Base-by-base conservation (phyloP, 2,329 filamentous ascomycete species). In the Cytospora paraplurivora region DNA sequence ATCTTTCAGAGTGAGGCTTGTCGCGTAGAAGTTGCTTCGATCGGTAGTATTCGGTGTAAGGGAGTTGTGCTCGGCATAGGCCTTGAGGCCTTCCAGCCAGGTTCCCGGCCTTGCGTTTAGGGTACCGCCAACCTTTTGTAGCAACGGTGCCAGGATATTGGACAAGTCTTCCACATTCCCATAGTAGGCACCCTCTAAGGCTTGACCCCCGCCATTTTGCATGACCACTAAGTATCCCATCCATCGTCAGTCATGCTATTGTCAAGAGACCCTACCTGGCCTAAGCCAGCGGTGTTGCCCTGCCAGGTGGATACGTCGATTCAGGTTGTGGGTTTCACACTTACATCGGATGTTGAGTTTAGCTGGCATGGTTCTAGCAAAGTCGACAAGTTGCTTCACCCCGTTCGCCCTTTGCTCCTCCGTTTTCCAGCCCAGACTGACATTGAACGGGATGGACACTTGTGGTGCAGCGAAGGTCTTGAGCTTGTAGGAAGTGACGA, bases 21-120 rank as follows among this genome's bases (percentile, higher is more conserved):
- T 78, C 49, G 77, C 74, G 67, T 76, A 78, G 62, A 79, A 79
- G 4, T 73, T 77, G 66, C 79, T 76, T 71, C 77, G 74, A 75
- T 79, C 54, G 15, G 52, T 56, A 4, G 21, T 53, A n/a, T 68
- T 60, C 12, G 70, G 27, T 66, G 68, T 33, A 8, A 60, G 34
- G 15, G 44, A 62, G 50, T 50, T 72, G 7, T 70, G 70, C 17
- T 66, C 64, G 27, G 72, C 73, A 56, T 72, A 75, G 66, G 75
- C 68, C 33, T 71, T 68, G n/a, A 75, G 67, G 8, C 71, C 69
- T 52, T 72, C 68, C 4, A 74, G 67, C 73, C 74, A 75, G 56
- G 69, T 69, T 2, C 69, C 71, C 11, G 58, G 53, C 65, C 69
- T 56, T 21, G 58, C 56, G 17, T 17, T 59, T 12, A 64, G 37